Conservation (phyloP, 345 rosid genomes). For the Iberis pinnata region DNA sequence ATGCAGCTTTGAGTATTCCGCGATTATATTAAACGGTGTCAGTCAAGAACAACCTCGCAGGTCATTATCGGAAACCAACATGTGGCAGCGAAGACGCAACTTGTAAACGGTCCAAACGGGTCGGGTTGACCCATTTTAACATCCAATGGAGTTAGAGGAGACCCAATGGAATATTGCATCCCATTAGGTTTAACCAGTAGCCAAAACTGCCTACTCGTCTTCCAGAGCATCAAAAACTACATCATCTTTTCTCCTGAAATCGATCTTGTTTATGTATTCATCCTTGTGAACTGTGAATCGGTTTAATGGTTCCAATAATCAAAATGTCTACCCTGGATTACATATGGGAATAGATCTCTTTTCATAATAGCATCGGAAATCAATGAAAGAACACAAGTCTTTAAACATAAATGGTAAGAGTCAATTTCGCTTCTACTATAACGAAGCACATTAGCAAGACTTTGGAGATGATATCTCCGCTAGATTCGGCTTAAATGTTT, state of each 20-base stretch:
- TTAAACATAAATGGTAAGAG: no score
- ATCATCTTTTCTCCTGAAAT: not conserved
- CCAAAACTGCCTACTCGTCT: conserved; percentile 55
- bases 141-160: conserved; percentile 76
- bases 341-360: no score
- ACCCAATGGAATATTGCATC: conserved; percentile 81
- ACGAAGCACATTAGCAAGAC: not conserved
- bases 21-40: conserved; percentile 73
- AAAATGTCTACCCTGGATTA: not conserved
- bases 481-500: no score
- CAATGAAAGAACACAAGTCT: no score
- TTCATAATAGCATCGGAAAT: no score
- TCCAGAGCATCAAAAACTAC: conserved; percentile 29
- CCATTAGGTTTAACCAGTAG: conserved; percentile 54
- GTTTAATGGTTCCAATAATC: not conserved
- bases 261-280: not conserved
- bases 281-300: not conserved
- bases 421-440: conserved; percentile 4
- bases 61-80: conserved; percentile 63
- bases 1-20: conserved; percentile 94
- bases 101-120: no score
- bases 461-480: no score
- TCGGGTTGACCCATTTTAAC: no score
- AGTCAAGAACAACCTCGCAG: conserved; percentile 67
- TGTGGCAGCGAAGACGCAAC: conserved; percentile 91